These are phyloP conservation scores for Huntiella bhutanensis DNA, from an alignment of 2,329 filamentous ascomycete genomes.

Conservation along the genomic window DNA sequence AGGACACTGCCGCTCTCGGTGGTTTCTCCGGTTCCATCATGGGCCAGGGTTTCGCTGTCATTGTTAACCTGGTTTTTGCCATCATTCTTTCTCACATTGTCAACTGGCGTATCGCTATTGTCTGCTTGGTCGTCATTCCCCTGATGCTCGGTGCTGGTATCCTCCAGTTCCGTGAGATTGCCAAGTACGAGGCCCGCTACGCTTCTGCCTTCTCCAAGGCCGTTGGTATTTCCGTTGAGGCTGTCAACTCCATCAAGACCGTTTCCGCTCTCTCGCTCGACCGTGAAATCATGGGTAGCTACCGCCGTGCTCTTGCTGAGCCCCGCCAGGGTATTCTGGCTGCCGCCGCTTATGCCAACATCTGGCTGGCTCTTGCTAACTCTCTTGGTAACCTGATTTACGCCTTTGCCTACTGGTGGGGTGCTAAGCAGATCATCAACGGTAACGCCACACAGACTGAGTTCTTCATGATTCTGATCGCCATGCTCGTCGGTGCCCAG, in stretches of 20 bases:
- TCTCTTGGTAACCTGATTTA: slow-evolving; percentile 49
- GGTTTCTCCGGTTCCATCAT: slow-evolving; percentile 53
- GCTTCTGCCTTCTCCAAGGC: slow-evolving; percentile 45
- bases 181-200: slow-evolving; percentile 42
- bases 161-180: slow-evolving; percentile 45
- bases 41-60: slow-evolving; percentile 47
- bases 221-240: slow-evolving; percentile 46
- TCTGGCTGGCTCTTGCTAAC: slow-evolving; percentile 42
- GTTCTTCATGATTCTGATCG: slow-evolving; percentile 58
- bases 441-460: slow-evolving; percentile 44
- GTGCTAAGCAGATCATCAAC: slow-evolving; percentile 46
- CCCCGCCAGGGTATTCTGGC: slow-evolving; percentile 35
- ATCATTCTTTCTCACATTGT: slow-evolving; percentile 52
- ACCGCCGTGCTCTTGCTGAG: slow-evolving; percentile 29
- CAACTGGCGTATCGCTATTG: slow-evolving; percentile 58
- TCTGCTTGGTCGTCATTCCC: slow-evolving; percentile 50
- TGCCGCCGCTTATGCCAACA: slow-evolving; percentile 32
- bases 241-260: slow-evolving; percentile 46
- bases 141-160: slow-evolving; percentile 49
- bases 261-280: slow-evolving; percentile 37
- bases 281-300: slow-evolving; percentile 31
- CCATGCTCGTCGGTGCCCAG: slow-evolving; percentile 54
- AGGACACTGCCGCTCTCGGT: slow-evolving; percentile 46
- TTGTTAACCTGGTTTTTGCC: slow-evolving; percentile 47
- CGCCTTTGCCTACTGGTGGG: slow-evolving; percentile 66